These are phyloP conservation scores for Hydnomerulius pinastri DNA, from an alignment of 768 basidiomycete genomes.

Conservation along the genomic window DNA sequence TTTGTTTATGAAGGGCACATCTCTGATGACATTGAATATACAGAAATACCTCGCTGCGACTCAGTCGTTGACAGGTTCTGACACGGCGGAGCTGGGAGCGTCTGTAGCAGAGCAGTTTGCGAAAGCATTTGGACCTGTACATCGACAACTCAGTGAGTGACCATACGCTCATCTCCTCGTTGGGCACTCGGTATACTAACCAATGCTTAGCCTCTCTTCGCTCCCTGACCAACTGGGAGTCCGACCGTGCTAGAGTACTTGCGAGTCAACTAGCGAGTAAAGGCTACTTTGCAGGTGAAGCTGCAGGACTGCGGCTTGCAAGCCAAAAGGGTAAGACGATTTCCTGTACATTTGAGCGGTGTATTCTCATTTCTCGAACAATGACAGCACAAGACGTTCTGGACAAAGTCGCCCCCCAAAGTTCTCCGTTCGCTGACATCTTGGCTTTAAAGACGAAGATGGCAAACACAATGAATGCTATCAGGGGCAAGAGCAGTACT, in stretches of 20 bases:
- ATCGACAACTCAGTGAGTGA: slow-evolving; percentile 72
- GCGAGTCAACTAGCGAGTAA: slow-evolving; percentile 88
- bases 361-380: slow-evolving; percentile 1
- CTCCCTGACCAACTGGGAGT: slow-evolving; percentile 59
- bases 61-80: slow-evolving; percentile 65
- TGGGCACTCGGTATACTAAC: slow-evolving; percentile 3
- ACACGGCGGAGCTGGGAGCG: slow-evolving; percentile 87
- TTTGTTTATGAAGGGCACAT: background rate
- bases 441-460: slow-evolving; percentile 68
- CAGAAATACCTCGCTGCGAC: slow-evolving; percentile 89
- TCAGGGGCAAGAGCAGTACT: slow-evolving; percentile 69
- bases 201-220: slow-evolving; percentile 52
- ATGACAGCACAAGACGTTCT: slow-evolving; percentile 55
- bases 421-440: slow-evolving; percentile 62
- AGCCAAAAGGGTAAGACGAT: slow-evolving; percentile 56
- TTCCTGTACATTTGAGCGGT: background rate
- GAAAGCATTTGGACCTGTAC: slow-evolving; percentile 74
- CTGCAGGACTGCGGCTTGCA: slow-evolving; percentile 75
- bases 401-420: slow-evolving; percentile 60
- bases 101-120: slow-evolving; percentile 87
- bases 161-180: background rate
- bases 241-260: slow-evolving; percentile 80
- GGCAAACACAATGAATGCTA: slow-evolving; percentile 62
- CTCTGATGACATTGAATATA: background rate
- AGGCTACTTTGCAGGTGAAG: slow-evolving; percentile 87